These are phyloP conservation scores for Inonotus obliquus DNA, from an alignment of 1,284 basidiomycete species.

Conservation along the genomic window DNA sequence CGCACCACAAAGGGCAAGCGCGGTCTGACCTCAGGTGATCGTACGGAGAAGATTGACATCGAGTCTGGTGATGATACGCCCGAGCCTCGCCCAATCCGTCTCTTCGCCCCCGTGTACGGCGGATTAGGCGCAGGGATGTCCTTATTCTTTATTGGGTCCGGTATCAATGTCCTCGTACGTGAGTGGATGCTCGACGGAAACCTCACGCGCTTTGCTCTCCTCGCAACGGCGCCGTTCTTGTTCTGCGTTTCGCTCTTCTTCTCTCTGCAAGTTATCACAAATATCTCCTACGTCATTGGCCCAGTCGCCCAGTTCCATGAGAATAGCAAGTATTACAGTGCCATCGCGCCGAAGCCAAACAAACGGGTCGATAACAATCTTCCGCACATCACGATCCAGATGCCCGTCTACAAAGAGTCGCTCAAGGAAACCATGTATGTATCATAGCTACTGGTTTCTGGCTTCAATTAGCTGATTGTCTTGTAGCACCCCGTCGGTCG, in stretches of 20 bases:
- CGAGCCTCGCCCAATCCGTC: slow-evolving; percentile 52
- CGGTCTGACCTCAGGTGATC: slow-evolving; percentile 30
- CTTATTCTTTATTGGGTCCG: slow-evolving; percentile 59
- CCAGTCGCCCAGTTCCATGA: slow-evolving; percentile 73
- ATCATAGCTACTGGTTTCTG: not conserved
- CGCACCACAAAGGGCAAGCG: slow-evolving; percentile 15
- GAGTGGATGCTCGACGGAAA: slow-evolving; percentile 67
- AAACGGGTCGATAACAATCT: slow-evolving; percentile 54
- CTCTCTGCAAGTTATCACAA: slow-evolving; percentile 54
- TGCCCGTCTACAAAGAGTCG: slow-evolving; percentile 82
- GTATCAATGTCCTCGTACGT: slow-evolving; percentile 51
- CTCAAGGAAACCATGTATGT: slow-evolving; percentile 63
- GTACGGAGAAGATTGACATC: slow-evolving; percentile 34
- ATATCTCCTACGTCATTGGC: slow-evolving; percentile 59
- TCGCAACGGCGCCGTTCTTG: slow-evolving; percentile 61
- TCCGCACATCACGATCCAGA: slow-evolving; percentile 72
- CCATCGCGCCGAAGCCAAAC: slow-evolving; percentile 52
- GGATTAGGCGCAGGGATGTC: slow-evolving; percentile 65
- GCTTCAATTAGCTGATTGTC: not conserved
- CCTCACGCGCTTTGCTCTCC: slow-evolving; percentile 58
- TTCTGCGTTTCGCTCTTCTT: slow-evolving; percentile 73
- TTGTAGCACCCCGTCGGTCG: slow-evolving; percentile 64
- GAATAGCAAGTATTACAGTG: slow-evolving; percentile 71
- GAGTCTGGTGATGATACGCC: slow-evolving; percentile 45
- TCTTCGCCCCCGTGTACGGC: slow-evolving; percentile 77